Conservation (phyloP, 2,329 filamentous ascomycete species). For the Calycina herbarum region DNA sequence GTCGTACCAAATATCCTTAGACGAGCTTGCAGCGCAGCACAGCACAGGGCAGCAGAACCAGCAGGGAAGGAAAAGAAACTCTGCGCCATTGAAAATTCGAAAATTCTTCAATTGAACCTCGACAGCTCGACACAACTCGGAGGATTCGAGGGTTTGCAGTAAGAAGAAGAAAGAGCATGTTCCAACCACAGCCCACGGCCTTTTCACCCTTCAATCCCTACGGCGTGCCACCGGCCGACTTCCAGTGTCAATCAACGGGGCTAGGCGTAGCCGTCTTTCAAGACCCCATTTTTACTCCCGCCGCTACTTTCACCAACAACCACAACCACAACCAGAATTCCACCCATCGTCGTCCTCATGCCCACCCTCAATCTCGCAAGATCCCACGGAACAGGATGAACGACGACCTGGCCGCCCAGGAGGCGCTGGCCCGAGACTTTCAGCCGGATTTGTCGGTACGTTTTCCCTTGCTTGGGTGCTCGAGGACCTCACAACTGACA, state of each 20-base stretch:
- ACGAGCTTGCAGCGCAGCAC: neutral
- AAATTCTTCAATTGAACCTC: neutral
- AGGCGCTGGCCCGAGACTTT: slow-evolving; percentile 60
- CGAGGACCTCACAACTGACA: slow-evolving; percentile 29
- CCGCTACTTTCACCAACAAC: slow-evolving; percentile 22
- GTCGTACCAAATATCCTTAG: neutral
- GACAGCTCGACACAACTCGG: neutral
- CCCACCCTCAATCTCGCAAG: slow-evolving; percentile 13
- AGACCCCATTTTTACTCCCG: slow-evolving; percentile 31
- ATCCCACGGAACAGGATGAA: slow-evolving; percentile 29
- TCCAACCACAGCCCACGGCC: slow-evolving; percentile 37
- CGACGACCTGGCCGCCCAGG: slow-evolving; percentile 48
- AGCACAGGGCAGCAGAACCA: neutral
- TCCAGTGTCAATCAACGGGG: slow-evolving; percentile 23
- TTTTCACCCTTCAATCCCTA: slow-evolving; percentile 31
- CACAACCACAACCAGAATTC: slow-evolving; percentile 19
- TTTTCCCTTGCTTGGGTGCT: slow-evolving; percentile 13
- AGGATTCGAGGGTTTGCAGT: neutral
- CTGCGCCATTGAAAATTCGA: neutral
- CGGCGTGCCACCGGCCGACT: slow-evolving; percentile 22
- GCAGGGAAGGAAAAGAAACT: neutral
- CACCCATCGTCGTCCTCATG: slow-evolving; percentile 18
- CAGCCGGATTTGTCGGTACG: slow-evolving; percentile 57
- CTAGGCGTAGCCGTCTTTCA: slow-evolving; percentile 25
- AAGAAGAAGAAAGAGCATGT: slow-evolving; percentile 25